Evolutionary conservation across 176 grass and related monocot species (phyloP).

Genomic region (Calamus simplicifolius): DNA sequence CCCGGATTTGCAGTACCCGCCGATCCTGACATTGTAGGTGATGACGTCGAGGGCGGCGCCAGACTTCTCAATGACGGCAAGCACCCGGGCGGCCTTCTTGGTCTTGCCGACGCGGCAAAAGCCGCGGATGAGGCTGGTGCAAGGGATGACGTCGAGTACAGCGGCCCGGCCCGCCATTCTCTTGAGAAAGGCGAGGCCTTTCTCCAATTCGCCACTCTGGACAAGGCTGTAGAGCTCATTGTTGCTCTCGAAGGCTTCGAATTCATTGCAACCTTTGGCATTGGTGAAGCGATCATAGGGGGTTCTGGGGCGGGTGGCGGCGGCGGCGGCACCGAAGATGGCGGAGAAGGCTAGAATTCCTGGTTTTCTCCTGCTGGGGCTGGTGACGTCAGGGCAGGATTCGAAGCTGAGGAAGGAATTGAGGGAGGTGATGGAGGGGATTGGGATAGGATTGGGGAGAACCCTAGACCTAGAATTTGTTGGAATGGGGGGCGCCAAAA

Average conservation of each 20-base stretch:
- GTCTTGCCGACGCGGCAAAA: conserved; percentile 55
- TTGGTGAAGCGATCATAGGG: no score
- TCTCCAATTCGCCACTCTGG: no score
- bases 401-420: conserved; percentile 1
- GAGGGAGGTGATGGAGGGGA: not conserved
- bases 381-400: not conserved
- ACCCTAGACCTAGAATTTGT: not conserved
- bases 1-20: conserved; percentile 53
- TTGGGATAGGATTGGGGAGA: not conserved
- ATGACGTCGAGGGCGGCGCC: conserved; percentile 46
- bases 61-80: conserved; percentile 35
- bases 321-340: no score
- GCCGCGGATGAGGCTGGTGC: conserved; percentile 54
- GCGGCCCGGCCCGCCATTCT: conserved; percentile 11
- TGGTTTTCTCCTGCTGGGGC: not conserved
- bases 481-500: not conserved
- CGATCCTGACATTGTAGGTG: conserved; percentile 50
- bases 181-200: conserved; percentile 39
- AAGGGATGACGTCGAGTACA: conserved; percentile 32
- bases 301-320: no score
- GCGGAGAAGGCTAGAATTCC: no score
- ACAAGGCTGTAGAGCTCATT: conserved; percentile 46
- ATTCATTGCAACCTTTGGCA: no score
- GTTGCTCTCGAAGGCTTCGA: conserved; percentile 4
- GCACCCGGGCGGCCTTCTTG: conserved; percentile 35